phyloP scores from a whole-genome alignment of 148 eudicot genomes.

The Rhododendron ovatum region DNA sequence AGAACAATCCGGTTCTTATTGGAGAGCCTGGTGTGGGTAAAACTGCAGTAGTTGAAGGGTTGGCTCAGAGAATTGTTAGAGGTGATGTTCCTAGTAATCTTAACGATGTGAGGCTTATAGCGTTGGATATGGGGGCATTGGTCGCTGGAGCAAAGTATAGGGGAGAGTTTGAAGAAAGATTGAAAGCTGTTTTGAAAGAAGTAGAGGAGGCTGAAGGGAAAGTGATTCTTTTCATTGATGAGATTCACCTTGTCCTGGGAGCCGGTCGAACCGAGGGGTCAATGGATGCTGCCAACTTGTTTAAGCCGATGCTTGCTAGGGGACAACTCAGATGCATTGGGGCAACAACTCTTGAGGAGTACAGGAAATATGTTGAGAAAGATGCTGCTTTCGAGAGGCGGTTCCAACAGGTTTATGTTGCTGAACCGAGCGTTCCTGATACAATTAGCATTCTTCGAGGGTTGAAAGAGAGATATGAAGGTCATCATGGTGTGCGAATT shows the following conservation, averaged over 20 bases:
- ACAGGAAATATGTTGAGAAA: conserved; percentile 80
- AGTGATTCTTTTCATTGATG: conserved; percentile 84
- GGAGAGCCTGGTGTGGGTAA: conserved; percentile 96
- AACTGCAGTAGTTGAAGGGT: conserved; percentile 80
- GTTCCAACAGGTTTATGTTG: conserved; percentile 92
- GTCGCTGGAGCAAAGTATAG: conserved; percentile 78
- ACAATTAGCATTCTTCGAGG: conserved; percentile 74
- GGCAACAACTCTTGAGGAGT: conserved; percentile 85
- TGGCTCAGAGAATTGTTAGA: conserved; percentile 82
- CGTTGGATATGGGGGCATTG: conserved; percentile 86
- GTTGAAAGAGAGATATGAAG: conserved; percentile 79
- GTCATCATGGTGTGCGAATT: conserved; percentile 82
- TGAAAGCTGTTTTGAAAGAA: conserved; percentile 80
- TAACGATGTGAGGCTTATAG: conserved; percentile 65
- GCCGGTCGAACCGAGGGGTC: conserved; percentile 86
- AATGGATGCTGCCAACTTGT: conserved; percentile 87
- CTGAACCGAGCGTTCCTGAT: conserved; percentile 76
- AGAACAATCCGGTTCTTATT: conserved; percentile 82
- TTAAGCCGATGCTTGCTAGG: conserved; percentile 88
- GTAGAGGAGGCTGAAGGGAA: conserved; percentile 83
- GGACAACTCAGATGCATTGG: conserved; percentile 89
- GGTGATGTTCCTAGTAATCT: conserved; percentile 82
- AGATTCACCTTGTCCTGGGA: conserved; percentile 78
- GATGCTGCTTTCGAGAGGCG: conserved; percentile 91
- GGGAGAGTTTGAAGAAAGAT: conserved; percentile 79